Percentiles rank a stretch among this genome's conserved stretches.
Evolutionary conservation across 352 stramenopile species (phyloP).

Genomic region (Globisporangium recalcitrans): DNA sequence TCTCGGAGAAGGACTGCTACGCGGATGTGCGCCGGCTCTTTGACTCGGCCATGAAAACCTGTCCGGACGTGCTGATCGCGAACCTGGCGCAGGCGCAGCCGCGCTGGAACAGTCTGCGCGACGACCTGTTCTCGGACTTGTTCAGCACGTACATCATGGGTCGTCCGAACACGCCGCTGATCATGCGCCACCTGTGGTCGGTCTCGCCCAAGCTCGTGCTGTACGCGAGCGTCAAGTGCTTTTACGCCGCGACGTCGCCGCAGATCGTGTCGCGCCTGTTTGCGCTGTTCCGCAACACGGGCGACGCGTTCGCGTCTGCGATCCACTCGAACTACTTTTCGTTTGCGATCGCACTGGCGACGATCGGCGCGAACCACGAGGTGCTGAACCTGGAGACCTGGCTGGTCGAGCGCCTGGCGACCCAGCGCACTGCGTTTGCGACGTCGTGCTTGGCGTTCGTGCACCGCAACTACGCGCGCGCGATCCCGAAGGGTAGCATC

Average conservation of each 20-base stretch:
- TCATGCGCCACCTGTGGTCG: slow-evolving; percentile 86
- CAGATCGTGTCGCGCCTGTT: slow-evolving; percentile 82
- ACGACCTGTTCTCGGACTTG: slow-evolving; percentile 85
- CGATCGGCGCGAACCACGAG: slow-evolving; percentile 85
- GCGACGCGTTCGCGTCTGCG: slow-evolving; percentile 70
- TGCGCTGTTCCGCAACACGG: slow-evolving; percentile 79
- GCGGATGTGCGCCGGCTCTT: slow-evolving; percentile 76
- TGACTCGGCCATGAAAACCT: slow-evolving; percentile 76
- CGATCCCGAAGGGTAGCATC: slow-evolving; percentile 77
- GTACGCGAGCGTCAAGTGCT: slow-evolving; percentile 85
- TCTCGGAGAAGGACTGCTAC: slow-evolving; percentile 84
- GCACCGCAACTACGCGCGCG: slow-evolving; percentile 78
- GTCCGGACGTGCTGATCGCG: slow-evolving; percentile 81
- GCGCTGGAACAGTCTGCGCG: slow-evolving; percentile 76
- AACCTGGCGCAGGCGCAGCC: slow-evolving; percentile 74
- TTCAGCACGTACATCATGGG: slow-evolving; percentile 86
- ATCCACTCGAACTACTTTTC: slow-evolving; percentile 89
- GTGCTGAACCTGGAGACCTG: slow-evolving; percentile 80
- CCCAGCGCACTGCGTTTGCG: slow-evolving; percentile 76
- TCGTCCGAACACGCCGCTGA: slow-evolving; percentile 78
- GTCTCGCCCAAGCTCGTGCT: slow-evolving; percentile 83
- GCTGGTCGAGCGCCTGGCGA: slow-evolving; percentile 73
- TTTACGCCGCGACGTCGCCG: slow-evolving; percentile 70
- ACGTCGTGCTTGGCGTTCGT: slow-evolving; percentile 82
- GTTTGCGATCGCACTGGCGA: slow-evolving; percentile 74